phyloP scores from a whole-genome alignment of 768 basidiomycete genomes.

The Tricholoma furcatifolium region DNA sequence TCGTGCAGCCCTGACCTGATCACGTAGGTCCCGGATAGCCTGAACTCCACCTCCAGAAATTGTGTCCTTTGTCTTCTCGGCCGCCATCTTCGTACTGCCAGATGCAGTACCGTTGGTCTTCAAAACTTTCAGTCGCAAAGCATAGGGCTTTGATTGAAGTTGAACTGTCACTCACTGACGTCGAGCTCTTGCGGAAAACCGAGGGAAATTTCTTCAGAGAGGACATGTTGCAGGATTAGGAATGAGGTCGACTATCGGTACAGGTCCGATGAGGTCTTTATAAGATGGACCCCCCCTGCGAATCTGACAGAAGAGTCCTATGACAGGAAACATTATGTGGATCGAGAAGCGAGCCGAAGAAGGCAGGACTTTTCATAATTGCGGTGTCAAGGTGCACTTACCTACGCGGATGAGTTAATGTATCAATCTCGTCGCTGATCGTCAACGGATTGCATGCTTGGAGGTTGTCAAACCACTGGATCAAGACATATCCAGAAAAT shows the following conservation, averaged over 20 bases:
- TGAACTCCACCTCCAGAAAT: conserved; percentile 23
- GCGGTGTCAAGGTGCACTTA: background rate
- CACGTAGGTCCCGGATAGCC: conserved; percentile 40
- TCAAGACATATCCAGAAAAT: no score
- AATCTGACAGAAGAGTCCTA: no score
- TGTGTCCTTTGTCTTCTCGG: conserved; percentile 8
- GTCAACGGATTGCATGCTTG: no score
- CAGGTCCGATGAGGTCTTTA: conserved; percentile 1
- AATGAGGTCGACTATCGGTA: background rate
- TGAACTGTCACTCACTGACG: background rate
- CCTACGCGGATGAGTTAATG: background rate
- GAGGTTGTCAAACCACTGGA: no score
- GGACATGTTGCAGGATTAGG: conserved; percentile 9
- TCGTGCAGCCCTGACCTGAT: conserved; percentile 31
- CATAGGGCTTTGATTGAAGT: background rate
- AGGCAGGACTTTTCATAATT: background rate
- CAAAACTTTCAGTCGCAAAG: background rate
- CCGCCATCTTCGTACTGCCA: conserved; percentile 1
- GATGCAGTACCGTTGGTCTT: conserved; percentile 17
- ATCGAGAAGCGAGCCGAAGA: conserved; percentile 12
- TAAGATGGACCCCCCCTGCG: no score
- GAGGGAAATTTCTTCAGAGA: conserved; percentile 20
- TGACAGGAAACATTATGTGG: background rate
- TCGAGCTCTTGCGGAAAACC: conserved; percentile 18
- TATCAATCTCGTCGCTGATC: no score